These are phyloP conservation scores for Eimeria maxima DNA, from an alignment of 169 alveolate species.

Conservation along the genomic window DNA sequence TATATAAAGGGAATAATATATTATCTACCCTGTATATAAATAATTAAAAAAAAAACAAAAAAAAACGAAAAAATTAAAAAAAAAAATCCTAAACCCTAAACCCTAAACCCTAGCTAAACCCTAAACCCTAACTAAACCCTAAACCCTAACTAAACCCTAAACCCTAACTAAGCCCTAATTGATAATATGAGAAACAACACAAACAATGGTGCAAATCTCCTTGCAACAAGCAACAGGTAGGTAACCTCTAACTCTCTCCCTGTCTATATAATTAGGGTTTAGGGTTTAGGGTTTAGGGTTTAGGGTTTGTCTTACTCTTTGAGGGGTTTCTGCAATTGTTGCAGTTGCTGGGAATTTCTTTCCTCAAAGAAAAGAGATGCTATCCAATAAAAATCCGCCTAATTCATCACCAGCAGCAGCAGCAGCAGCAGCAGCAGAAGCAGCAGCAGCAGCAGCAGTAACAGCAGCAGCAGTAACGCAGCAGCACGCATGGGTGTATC, in stretches of 20 bases:
- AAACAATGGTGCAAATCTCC: background rate
- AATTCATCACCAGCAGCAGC: background rate
- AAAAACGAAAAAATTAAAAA: too few relatives aligned
- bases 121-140: conserved; percentile 17
- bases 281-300: conserved; percentile 38
- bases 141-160: background rate
- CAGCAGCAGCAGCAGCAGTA: background rate
- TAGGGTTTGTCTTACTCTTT: background rate
- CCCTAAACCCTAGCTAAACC: conserved; percentile 34
- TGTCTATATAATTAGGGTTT: too few relatives aligned
- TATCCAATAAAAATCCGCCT: background rate
- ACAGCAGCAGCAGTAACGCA: too few relatives aligned
- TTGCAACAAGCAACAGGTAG: too few relatives aligned
- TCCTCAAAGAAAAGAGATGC: background rate
- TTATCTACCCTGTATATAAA: background rate
- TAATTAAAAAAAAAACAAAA: too few relatives aligned
- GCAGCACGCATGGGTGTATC: too few relatives aligned
- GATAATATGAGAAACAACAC: too few relatives aligned
- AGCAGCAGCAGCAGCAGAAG: background rate
- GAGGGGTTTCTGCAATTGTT: conserved; percentile 26
- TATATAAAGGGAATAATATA: background rate
- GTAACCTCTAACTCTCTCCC: too few relatives aligned
- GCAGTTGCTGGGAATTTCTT: background rate
- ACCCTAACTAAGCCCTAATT: too few relatives aligned
- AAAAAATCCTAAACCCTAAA: background rate